A percentile compares a stretch with the other conserved stretches of the same genome.
Evolutionary conservation across 139 green algal genomes (phyloP).

Genomic region (Trebouxia sp.): DNA sequence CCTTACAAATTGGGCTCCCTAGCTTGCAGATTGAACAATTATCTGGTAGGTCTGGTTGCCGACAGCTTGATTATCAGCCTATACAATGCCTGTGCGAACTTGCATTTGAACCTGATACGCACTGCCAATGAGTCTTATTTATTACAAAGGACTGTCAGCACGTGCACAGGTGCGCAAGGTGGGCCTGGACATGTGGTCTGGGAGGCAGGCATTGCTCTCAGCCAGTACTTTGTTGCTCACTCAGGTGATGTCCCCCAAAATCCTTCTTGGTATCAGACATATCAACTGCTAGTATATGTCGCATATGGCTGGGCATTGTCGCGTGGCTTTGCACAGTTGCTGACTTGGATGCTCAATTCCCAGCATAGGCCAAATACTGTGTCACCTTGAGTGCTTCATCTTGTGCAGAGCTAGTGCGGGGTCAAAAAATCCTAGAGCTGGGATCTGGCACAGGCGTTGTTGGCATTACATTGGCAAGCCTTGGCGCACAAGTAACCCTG

Average conservation of each 20-base stretch:
- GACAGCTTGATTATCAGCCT: no score
- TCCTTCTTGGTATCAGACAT: no score
- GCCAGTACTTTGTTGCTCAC: conserved; percentile 27
- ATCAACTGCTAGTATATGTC: no score
- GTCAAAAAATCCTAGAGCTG: conserved; percentile 47
- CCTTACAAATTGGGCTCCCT: conserved; percentile 35
- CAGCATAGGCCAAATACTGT: neutral
- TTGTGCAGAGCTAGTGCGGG: conserved; percentile 20
- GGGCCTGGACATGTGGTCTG: conserved; percentile 36
- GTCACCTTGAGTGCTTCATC: neutral
- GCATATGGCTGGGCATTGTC: no score
- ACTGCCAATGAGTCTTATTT: no score
- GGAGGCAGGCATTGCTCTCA: conserved; percentile 44
- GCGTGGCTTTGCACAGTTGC: no score
- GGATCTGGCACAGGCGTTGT: conserved; percentile 53
- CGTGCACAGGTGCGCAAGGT: conserved; percentile 2
- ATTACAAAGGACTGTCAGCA: neutral
- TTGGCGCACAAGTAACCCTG: conserved; percentile 39
- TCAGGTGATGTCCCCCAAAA: no score
- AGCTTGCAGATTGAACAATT: conserved; percentile 30
- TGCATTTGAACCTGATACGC: no score
- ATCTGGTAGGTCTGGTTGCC: no score
- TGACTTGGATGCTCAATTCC: no score
- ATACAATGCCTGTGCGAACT: no score
- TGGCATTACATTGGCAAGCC: conserved; percentile 42